A percentile compares a stretch with the other conserved stretches of the same genome.
phyloP scores from a whole-genome alignment of 805 yeast species.

The Lachancea fermentati region DNA sequence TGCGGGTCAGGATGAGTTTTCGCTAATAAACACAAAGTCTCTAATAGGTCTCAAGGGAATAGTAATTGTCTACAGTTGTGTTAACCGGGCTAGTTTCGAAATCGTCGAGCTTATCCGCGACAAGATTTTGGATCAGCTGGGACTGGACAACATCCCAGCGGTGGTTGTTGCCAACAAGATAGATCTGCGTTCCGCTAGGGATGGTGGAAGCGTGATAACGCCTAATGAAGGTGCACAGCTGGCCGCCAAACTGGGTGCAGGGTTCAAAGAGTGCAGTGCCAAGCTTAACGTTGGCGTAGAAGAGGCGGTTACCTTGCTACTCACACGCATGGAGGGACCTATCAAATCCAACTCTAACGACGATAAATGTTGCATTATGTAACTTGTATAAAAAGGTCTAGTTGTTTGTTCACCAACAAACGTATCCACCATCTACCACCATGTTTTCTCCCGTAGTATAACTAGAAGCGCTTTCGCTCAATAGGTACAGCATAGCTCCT shows the following conservation, averaged over 20 bases:
- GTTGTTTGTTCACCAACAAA: constrained; percentile 65
- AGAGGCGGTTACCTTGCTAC: constrained; percentile 17
- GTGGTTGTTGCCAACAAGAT: constrained; percentile 48
- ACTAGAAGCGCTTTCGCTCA: constrained; percentile 62
- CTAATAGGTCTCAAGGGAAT: constrained; percentile 81
- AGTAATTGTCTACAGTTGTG: constrained; percentile 73
- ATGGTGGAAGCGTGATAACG: constrained; percentile 10
- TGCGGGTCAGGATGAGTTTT: constrained; percentile 89
- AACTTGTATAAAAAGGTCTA: too few species aligned
- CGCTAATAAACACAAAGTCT: constrained; percentile 72
- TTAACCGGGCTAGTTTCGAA: constrained; percentile 72
- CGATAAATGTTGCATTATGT: constrained; percentile 7
- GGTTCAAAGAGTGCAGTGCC: constrained; percentile 28
- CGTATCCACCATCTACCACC: constrained; percentile 83
- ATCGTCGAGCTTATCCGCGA: constrained; percentile 72
- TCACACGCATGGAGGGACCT: constrained; percentile 19
- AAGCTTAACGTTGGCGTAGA: constrained; percentile 22
- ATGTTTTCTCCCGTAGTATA: constrained; percentile 83
- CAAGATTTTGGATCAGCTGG: constrained; percentile 69
- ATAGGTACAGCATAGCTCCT: constrained; percentile 69
- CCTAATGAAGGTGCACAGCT: constrained; percentile 18
- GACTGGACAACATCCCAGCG: constrained; percentile 68
- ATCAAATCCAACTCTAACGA: constrained; percentile 5
- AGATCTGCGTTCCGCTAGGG: constrained; percentile 16
- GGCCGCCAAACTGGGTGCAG: constrained; percentile 15